Percentiles rank a stretch among this genome's conserved stretches.
Conservation (phyloP, 352 stramenopile species). For the Globisporangium spiculum region DNA sequence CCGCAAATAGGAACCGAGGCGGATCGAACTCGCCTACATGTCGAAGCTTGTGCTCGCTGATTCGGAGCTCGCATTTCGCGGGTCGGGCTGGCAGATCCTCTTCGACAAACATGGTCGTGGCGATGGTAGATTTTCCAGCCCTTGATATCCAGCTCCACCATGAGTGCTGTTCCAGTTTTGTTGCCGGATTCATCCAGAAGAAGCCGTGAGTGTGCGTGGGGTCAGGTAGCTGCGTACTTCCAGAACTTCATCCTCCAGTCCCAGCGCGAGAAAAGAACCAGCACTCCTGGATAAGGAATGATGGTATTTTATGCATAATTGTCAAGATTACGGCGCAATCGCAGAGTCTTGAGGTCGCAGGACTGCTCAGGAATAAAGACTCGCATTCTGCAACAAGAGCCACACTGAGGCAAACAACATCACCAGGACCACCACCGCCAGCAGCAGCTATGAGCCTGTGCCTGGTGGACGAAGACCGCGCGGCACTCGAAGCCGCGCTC, state of each 20-base stretch:
- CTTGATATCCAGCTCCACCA: neutral
- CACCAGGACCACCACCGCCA: no score
- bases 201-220: neutral
- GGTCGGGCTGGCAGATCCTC: neutral
- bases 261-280: neutral
- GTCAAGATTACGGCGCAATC: no score
- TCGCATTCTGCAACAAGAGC: neutral
- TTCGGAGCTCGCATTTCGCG: neutral
- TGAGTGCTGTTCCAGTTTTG: slow-evolving; percentile 4
- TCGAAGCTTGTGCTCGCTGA: neutral
- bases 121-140: no score
- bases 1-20: neutral
- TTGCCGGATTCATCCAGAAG: neutral
- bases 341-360: no score
- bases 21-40: neutral
- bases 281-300: no score
- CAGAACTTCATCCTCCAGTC: slow-evolving; percentile 9
- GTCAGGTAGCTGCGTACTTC: slow-evolving; percentile 3
- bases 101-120: neutral
- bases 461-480: slow-evolving; percentile 17
- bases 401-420: neutral
- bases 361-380: no score
- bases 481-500: slow-evolving; percentile 19
- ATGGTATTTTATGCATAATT: no score
- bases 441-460: slow-evolving; percentile 7